Percentiles rank a stretch among this genome's conserved stretches.
Evolutionary conservation across 495 filamentous ascomycete species (phyloP).

Genomic region (Podospora sp.): DNA sequence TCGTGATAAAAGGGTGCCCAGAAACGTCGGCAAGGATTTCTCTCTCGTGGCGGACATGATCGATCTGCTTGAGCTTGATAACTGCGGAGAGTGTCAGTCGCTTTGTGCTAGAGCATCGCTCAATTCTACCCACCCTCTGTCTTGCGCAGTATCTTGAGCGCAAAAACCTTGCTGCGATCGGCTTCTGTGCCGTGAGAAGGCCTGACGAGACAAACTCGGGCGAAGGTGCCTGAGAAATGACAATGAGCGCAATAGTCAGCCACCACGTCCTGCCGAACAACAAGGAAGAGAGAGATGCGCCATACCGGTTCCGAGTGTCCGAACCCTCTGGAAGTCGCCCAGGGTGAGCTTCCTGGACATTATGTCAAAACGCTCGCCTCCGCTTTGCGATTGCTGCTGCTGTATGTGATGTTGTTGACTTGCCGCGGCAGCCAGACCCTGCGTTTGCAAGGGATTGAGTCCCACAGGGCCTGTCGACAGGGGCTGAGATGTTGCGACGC

Average conservation of each 20-base stretch:
- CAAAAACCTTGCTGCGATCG: slow-evolving; percentile 74
- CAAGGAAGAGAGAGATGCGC: slow-evolving; percentile 1
- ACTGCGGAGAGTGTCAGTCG: slow-evolving; percentile 52
- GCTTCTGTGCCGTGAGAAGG: slow-evolving; percentile 56
- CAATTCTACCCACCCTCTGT: slow-evolving; percentile 53
- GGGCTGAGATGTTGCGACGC: slow-evolving; percentile 36
- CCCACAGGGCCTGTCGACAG: slow-evolving; percentile 27
- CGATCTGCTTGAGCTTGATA: slow-evolving; percentile 94
- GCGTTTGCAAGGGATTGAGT: slow-evolving; percentile 37
- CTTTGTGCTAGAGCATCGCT: slow-evolving; percentile 36
- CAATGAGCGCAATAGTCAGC: slow-evolving; percentile 38
- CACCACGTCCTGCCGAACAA: slow-evolving; percentile 16
- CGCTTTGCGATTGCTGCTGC: slow-evolving; percentile 24
- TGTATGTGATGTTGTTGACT: slow-evolving; percentile 27
- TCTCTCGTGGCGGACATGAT: slow-evolving; percentile 95
- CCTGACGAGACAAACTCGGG: slow-evolving; percentile 86
- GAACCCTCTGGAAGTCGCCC: slow-evolving; percentile 80
- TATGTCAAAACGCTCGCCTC: slow-evolving; percentile 32
- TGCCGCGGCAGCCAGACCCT: slow-evolving; percentile 25
- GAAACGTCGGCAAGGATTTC: slow-evolving; percentile 82
- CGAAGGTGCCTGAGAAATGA: slow-evolving; percentile 77
- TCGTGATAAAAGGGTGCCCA: slow-evolving; percentile 94
- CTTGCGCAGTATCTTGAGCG: slow-evolving; percentile 92
- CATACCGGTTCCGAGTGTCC: slow-evolving; percentile 87
- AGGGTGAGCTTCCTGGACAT: slow-evolving; percentile 42